Base-by-base conservation (phyloP, 352 stramenopile genomes). In the Phytophthora brassicae region DNA sequence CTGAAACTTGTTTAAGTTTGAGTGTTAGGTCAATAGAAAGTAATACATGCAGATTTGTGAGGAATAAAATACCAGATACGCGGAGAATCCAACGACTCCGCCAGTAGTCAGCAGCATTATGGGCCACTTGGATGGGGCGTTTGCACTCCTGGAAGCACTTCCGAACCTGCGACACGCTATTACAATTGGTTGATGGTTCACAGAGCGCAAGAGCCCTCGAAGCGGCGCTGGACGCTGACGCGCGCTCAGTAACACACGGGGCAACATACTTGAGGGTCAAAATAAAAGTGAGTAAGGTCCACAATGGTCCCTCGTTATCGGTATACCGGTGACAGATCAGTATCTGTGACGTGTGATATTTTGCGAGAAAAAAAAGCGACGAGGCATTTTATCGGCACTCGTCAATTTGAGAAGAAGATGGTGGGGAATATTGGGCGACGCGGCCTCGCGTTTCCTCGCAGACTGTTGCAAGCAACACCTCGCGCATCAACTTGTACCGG, bases 391-490 rank as follows among this genome's bases (percentile, higher is more conserved):
- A 16, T n/a, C 35, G 20, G 16, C 35, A 42, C 31, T 55, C 43
- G 43, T 42, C n/a, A n/a, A n/a, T n/a, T n/a, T n/a, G n/a, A n/a
- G 44, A 55, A 63, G 29, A 61, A 31, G 23, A 63, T 63, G 44
- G n/a, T n/a, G n/a, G n/a, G n/a, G n/a, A n/a, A 38, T 63, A 3
- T 23, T 44, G 4, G 24, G 17, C 35, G 26, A 23, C 19, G 45
- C 16, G 46, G 26, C 22, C 36, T 56, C 50, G 36, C 24, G 26
- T 16, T 64, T 43, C 45, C 38, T 22, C 28, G 45, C 20, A 43
- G 36, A 23, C n/a, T 57, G 24, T 23, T 45, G 24, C 56, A 26
- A n/a, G 7, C 35, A 44, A 36, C 16, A 23, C 23, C 31, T 33
- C 28, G 19, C 13, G 16, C 20, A 28, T 13, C 20, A 13, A 45